Percentiles rank a stretch among this genome's conserved stretches.
Evolutionary conservation across 441 rosid genomes (phyloP).

Genomic region (Pelargonium cotyledonis): DNA sequence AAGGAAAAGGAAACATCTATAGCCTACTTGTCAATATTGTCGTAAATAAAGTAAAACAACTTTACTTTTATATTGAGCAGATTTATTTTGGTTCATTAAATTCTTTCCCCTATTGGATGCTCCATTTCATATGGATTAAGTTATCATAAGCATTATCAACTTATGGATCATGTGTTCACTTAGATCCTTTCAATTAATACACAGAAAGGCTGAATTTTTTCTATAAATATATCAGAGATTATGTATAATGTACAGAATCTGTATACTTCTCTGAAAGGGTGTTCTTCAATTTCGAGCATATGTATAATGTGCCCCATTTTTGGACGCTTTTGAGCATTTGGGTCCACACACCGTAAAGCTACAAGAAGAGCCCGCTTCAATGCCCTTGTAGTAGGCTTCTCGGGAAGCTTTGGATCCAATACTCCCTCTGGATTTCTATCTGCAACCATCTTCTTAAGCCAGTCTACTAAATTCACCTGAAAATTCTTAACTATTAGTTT

Average conservation of each 20-base stretch:
- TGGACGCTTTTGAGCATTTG: slow-evolving; percentile 79
- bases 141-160: too few relatives aligned
- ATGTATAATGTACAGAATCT: not conserved
- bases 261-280: slow-evolving; percentile 32
- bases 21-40: too few relatives aligned
- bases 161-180: too few relatives aligned
- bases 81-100: too few relatives aligned
- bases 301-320: slow-evolving; percentile 93
- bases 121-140: too few relatives aligned
- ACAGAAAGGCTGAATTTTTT: not conserved
- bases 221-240: too few relatives aligned
- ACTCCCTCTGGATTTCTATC: slow-evolving; percentile 76
- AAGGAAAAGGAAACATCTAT: too few relatives aligned
- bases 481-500: slow-evolving; percentile 8
- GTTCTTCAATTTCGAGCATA: slow-evolving; percentile 94
- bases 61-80: too few relatives aligned
- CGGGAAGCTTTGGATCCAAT: slow-evolving; percentile 68
- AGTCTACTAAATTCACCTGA: slow-evolving; percentile 92
- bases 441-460: slow-evolving; percentile 97
- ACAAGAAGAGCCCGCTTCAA: slow-evolving; percentile 77
- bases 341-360: slow-evolving; percentile 93
- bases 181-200: not conserved
- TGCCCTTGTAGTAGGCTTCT: slow-evolving; percentile 68
- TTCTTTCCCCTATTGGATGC: too few relatives aligned
- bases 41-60: too few relatives aligned